These are phyloP conservation scores for Hirsutella thompsonii DNA, from an alignment of 2,329 filamentous ascomycete species.

Conservation along the genomic window DNA sequence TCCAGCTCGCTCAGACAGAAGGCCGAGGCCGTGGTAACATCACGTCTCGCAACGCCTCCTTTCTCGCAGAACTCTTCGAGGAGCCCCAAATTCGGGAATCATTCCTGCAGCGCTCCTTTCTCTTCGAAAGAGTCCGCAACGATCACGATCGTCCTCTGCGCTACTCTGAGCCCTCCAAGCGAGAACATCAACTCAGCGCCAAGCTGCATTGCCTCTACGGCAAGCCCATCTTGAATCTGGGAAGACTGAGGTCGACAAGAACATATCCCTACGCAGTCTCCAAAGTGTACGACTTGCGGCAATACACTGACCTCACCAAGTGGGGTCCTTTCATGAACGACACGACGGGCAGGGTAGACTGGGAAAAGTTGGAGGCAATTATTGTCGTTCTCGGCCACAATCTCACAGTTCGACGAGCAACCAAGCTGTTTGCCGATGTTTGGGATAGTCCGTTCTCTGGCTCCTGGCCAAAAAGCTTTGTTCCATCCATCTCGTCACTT, in stretches of 20 bases:
- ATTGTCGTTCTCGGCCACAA: slow-evolving; percentile 58
- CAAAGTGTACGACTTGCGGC: slow-evolving; percentile 60
- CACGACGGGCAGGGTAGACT: slow-evolving; percentile 50
- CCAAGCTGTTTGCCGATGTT: slow-evolving; percentile 33
- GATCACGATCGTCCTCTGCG: slow-evolving; percentile 10
- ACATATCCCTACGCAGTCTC: slow-evolving; percentile 51
- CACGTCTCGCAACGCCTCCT: slow-evolving; percentile 31
- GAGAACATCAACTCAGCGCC: slow-evolving; percentile 49
- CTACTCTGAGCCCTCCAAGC: not conserved
- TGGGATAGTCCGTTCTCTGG: slow-evolving; percentile 45
- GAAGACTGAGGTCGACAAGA: slow-evolving; percentile 20
- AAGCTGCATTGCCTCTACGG: slow-evolving; percentile 60
- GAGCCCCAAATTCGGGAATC: slow-evolving; percentile 37
- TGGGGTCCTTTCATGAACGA: slow-evolving; percentile 67
- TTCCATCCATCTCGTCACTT: slow-evolving; percentile 25
- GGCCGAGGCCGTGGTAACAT: slow-evolving; percentile 17
- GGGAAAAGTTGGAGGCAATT: slow-evolving; percentile 69
- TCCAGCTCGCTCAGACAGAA: slow-evolving; percentile 27
- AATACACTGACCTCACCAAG: slow-evolving; percentile 45
- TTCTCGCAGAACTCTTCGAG: slow-evolving; percentile 32
- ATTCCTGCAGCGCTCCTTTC: slow-evolving; percentile 50
- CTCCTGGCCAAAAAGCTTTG: slow-evolving; percentile 36
- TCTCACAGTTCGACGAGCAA: slow-evolving; percentile 33
- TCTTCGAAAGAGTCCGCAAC: slow-evolving; percentile 45
- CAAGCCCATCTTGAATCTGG: slow-evolving; percentile 33